Evolutionary conservation across 1,284 basidiomycete species (phyloP), one percentile per base, ranked within the genome.

Genomic region (Tilletia setariae): DNA sequence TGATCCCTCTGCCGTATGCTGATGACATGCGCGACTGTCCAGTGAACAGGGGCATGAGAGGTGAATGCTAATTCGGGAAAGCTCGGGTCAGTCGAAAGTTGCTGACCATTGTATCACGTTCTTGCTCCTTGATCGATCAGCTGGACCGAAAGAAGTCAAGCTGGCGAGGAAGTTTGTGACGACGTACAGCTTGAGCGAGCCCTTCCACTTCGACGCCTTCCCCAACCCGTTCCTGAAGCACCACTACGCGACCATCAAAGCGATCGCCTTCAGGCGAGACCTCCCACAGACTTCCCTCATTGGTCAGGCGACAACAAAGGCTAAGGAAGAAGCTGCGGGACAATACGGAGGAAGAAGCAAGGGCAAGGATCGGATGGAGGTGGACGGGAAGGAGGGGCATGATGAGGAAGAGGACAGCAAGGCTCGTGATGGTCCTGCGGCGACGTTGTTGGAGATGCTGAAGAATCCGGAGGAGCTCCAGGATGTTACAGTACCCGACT

Each of bases 1-100:
- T 98, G 65, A 90, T 97, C 70, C 89, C 90, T 11, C 83, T 98
- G 28, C 94, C 95, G 0, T 99, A 91, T 79, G 91, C 91, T 7
- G 95, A 99, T 79, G 96, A 98, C 78, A 90, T 98, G 63, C 89
- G 95, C 61, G 86, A 87, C 40, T 89, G 89, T 7, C 90, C 91
- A 6, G 83, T 76, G 64, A 81, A 77, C 25, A 61, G 19, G 56
- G 1, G 28, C 2, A 74, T 83, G 25, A 80, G 72, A 19, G 32
- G 75, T 51, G 69, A 78, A 90, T 53, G 28, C n/a, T n/a, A n/a
- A n/a, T n/a, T n/a, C n/a, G n/a, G n/a, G n/a, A n/a, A n/a, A n/a
- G n/a, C n/a, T n/a, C n/a, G n/a, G n/a, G n/a, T n/a, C 1, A n/a
- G n/a, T 49, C 47, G 47, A n/a, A 8, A 9, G n/a, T 7, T 49